phyloP scores from a whole-genome alignment of 768 basidiomycete genomes.

The Boletus speciosus region DNA sequence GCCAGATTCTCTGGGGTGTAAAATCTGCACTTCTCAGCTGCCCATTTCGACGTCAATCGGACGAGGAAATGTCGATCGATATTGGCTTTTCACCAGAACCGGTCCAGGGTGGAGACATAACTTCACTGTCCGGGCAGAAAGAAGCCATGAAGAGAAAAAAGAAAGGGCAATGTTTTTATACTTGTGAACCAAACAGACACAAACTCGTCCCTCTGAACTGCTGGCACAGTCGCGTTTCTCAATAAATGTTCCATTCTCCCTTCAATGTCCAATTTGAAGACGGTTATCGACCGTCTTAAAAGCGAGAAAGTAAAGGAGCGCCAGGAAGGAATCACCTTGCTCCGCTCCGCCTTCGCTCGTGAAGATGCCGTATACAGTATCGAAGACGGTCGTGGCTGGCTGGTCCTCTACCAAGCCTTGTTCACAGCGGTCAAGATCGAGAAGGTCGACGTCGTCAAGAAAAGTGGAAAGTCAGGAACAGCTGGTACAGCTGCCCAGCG shows the following conservation, averaged over 20 bases:
- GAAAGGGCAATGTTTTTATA: conserved; percentile 22
- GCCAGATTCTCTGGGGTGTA: conserved; percentile 26
- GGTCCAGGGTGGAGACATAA: conserved; percentile 58
- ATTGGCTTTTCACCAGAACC: conserved; percentile 81
- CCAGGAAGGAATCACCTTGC: conserved; percentile 53
- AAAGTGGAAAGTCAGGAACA: conserved; percentile 39
- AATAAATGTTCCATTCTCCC: conserved; percentile 1
- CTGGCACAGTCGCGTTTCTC: conserved; percentile 16
- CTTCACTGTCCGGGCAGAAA: conserved; percentile 77
- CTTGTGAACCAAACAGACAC: conserved; percentile 25
- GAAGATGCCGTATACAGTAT: conserved; percentile 41
- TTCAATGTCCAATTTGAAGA: conserved; percentile 42
- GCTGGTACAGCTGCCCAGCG: conserved; percentile 47
- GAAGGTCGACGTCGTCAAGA: conserved; percentile 44
- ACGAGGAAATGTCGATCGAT: conserved; percentile 46
- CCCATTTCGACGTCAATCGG: conserved; percentile 57
- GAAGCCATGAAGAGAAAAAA: conserved; percentile 40
- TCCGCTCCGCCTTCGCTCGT: conserved; percentile 51
- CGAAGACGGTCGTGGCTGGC: conserved; percentile 50
- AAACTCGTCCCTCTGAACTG: conserved; percentile 19
- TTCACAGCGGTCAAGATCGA: conserved; percentile 67
- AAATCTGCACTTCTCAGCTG: conserved; percentile 41
- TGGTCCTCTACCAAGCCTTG: conserved; percentile 66
- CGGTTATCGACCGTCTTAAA: conserved; percentile 48
- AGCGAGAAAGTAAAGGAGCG: conserved; percentile 70